A percentile compares a stretch with the other conserved stretches of the same genome.
These are phyloP conservation scores for Phialophora verrucosa DNA, from an alignment of 2,329 filamentous ascomycete genomes.

Conservation along the genomic window DNA sequence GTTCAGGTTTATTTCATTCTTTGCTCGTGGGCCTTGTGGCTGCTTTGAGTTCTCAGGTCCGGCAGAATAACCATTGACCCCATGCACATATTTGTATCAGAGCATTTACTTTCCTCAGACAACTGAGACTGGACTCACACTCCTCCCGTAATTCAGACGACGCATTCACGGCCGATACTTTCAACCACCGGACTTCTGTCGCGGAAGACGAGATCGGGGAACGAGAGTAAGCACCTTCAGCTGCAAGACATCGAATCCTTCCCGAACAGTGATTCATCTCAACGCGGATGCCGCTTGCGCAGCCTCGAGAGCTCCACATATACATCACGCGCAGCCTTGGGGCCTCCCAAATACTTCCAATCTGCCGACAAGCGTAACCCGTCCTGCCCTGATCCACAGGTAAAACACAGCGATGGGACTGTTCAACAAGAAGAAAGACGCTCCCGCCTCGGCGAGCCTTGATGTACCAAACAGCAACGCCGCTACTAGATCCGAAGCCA, in stretches of 20 bases:
- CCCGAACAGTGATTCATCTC: neutral
- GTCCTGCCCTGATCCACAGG: neutral
- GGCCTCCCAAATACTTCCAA: neutral
- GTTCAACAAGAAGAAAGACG: constrained; percentile 27
- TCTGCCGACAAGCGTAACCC: neutral
- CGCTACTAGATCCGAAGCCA: constrained; percentile 29
- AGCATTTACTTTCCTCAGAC: neutral
- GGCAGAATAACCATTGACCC: constrained; percentile 1
- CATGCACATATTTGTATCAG: neutral
- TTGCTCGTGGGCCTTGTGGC: constrained; percentile 14
- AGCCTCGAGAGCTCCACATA: constrained; percentile 11
- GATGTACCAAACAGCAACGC: constrained; percentile 7
- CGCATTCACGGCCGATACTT: neutral
- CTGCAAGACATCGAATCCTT: constrained; percentile 10
- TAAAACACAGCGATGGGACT: constrained; percentile 23
- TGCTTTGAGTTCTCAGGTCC: constrained; percentile 20
- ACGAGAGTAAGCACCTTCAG: constrained; percentile 11
- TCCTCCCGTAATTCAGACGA: neutral
- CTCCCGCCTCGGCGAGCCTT: neutral
- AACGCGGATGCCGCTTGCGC: neutral
- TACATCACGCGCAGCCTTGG: neutral
- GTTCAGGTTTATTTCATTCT: constrained; percentile 20
- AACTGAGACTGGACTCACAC: neutral
- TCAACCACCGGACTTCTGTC: neutral
- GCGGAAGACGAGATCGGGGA: neutral